These are phyloP conservation scores for Alternaria brassicicola DNA, from an alignment of 2,329 filamentous ascomycete genomes.

Conservation along the genomic window DNA sequence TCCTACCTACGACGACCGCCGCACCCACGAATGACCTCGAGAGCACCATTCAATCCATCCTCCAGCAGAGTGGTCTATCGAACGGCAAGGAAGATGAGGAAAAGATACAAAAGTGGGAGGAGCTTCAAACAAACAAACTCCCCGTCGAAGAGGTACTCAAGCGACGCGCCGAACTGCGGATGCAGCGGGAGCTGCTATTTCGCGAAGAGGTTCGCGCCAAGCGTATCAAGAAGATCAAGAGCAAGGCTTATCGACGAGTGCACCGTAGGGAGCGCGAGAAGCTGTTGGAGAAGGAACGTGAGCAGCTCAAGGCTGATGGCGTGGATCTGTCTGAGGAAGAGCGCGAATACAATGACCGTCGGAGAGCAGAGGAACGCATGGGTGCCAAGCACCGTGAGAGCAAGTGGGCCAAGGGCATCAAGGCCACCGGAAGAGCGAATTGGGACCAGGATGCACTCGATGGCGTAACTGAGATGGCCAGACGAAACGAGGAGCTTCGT, in stretches of 20 bases:
- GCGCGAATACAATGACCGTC: constrained; percentile 70
- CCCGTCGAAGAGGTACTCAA: constrained; percentile 75
- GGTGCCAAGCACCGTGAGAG: constrained; percentile 84
- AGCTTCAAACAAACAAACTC: constrained; percentile 72
- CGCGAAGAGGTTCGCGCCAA: constrained; percentile 87
- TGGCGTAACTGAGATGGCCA: constrained; percentile 79
- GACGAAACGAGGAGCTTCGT: constrained; percentile 80
- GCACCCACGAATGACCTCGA: constrained; percentile 82
- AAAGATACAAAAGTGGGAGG: constrained; percentile 71
- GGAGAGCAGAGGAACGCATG: constrained; percentile 82
- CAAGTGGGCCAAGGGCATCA: constrained; percentile 88
- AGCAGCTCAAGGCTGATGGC: constrained; percentile 64
- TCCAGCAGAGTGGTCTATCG: constrained; percentile 83
- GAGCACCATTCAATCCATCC: constrained; percentile 82
- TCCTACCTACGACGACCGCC: constrained; percentile 63
- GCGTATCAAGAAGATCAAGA: constrained; percentile 99
- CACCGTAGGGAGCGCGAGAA: constrained; percentile 79
- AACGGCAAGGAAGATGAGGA: constrained; percentile 66
- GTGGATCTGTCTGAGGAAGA: constrained; percentile 69
- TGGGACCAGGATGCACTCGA: constrained; percentile 89
- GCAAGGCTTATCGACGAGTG: constrained; percentile 89
- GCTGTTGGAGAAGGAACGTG: constrained; percentile 62
- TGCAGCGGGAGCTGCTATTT: constrained; percentile 82
- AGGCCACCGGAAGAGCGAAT: constrained; percentile 76
- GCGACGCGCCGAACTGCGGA: constrained; percentile 74